Percentiles rank a stretch among this genome's conserved stretches.
Conservation (phyloP, 768 basidiomycete genomes). For the Inosperma sp. region DNA sequence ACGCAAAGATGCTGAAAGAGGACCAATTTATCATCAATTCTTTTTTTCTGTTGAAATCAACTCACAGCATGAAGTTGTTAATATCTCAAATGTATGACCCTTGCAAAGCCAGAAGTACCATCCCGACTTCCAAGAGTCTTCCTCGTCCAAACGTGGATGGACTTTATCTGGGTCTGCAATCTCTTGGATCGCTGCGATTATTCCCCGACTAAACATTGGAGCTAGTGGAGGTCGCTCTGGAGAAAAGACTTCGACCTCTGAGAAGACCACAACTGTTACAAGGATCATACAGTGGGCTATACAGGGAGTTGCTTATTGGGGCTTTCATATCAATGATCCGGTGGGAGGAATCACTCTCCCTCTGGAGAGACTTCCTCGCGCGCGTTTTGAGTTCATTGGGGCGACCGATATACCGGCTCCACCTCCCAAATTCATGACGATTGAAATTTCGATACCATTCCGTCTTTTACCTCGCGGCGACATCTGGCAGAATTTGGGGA, state of each 20-base stretch:
- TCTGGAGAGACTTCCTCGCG: background rate
- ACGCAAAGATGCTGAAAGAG: too few relatives aligned
- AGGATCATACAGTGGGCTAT: constrained; percentile 4
- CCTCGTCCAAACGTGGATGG: constrained; percentile 10
- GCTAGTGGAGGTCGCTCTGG: constrained; percentile 3
- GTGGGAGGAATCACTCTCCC: background rate
- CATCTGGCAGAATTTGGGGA: background rate
- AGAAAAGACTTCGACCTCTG: background rate
- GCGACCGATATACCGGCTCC: background rate
- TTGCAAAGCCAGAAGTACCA: background rate
- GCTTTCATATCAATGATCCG: background rate
- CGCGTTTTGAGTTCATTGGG: background rate
- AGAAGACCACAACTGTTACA: background rate
- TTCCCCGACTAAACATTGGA: too few relatives aligned
- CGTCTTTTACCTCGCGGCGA: too few relatives aligned
- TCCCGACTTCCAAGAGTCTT: background rate
- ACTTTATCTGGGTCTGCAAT: too few relatives aligned
- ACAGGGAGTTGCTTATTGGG: background rate
- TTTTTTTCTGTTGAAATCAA: too few relatives aligned
- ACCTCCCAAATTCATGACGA: background rate
- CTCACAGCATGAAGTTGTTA: too few relatives aligned
- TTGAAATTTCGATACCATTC: background rate
- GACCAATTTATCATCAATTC: too few relatives aligned
- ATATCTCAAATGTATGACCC: too few relatives aligned
- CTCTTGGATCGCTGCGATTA: too few relatives aligned